Percentiles rank a stretch among this genome's conserved stretches.
These are phyloP conservation scores for Psilocybe tampanensis DNA, from an alignment of 768 basidiomycete species.

Conservation along the genomic window DNA sequence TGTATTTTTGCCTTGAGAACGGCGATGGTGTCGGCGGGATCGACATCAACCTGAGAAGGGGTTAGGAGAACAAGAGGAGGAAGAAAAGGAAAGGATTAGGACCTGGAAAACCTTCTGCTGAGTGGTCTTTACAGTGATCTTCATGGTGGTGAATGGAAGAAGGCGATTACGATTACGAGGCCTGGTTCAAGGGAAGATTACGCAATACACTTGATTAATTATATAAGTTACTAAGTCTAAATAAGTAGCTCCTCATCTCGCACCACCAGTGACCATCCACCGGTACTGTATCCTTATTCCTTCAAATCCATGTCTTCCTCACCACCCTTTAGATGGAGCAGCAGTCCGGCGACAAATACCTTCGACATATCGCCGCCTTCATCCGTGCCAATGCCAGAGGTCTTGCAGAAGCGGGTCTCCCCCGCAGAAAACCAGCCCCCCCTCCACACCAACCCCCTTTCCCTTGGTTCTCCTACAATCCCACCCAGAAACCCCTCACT, in stretches of 20 bases:
- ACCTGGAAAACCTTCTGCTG: slow-evolving; percentile 92
- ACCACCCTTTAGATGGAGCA: slow-evolving; percentile 30
- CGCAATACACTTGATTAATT: slow-evolving; percentile 8
- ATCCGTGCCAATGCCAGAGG: slow-evolving; percentile 72
- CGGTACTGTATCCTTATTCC: not conserved
- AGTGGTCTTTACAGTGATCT: slow-evolving; percentile 94
- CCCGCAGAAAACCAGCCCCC: slow-evolving; percentile 40
- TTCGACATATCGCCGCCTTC: slow-evolving; percentile 69
- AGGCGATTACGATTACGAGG: slow-evolving; percentile 25
- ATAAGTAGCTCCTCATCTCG: not conserved
- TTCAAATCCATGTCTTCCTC: not conserved
- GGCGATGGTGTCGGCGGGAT: slow-evolving; percentile 72
- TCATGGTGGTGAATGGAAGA: slow-evolving; percentile 58
- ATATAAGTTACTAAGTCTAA: not conserved
- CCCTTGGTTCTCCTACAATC: slow-evolving; percentile 48
- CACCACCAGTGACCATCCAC: not conserved
- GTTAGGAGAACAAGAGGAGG: not conserved
- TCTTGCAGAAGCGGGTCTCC: slow-evolving; percentile 65
- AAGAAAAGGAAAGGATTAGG: slow-evolving; percentile 15
- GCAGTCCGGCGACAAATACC: slow-evolving; percentile 75
- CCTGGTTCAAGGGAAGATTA: slow-evolving; percentile 7
- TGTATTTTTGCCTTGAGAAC: slow-evolving; percentile 85
- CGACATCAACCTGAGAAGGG: slow-evolving; percentile 68
- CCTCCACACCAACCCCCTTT: slow-evolving; percentile 29
- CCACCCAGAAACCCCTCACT: slow-evolving; percentile 56